Percentiles rank a stretch among this genome's conserved stretches.
phyloP scores from a whole-genome alignment of 768 basidiomycete species.

The Mycena galericulata region DNA sequence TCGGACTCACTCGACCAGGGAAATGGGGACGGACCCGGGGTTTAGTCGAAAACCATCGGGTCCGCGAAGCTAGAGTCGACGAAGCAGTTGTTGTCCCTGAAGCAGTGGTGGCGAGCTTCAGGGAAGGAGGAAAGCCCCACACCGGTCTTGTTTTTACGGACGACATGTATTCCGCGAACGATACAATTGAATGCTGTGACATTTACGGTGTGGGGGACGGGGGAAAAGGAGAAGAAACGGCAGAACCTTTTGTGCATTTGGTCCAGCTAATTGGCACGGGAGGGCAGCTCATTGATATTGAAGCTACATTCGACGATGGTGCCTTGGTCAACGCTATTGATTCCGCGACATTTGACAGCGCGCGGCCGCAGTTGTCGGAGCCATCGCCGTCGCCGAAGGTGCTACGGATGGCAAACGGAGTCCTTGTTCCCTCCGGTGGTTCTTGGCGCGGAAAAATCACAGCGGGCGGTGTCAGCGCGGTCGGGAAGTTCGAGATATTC shows the following conservation, averaged over 20 bases:
- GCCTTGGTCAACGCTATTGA: conserved; percentile 24
- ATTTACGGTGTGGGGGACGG: conserved; percentile 12
- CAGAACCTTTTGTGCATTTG: neutral
- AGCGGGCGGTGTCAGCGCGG: conserved; percentile 18
- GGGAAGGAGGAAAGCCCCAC: conserved; percentile 16
- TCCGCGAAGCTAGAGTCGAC: conserved; percentile 2
- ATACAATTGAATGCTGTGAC: conserved; percentile 4
- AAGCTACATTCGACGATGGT: conserved; percentile 7
- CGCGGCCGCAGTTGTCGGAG: conserved; percentile 3
- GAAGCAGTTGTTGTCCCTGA: conserved; percentile 8
- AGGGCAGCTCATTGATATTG: neutral
- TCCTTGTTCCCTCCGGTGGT: conserved; percentile 33
- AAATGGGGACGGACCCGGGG: conserved; percentile 22
- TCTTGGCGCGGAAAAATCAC: conserved; percentile 36
- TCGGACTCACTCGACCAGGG: conserved; percentile 1
- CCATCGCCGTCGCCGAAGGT: neutral
- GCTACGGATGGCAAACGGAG: conserved; percentile 49
- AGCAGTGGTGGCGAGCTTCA: conserved; percentile 4
- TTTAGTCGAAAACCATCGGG: conserved; percentile 19
- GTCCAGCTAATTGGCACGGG: conserved; percentile 4
- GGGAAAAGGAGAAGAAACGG: neutral
- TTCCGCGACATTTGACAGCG: neutral
- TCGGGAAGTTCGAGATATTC: conserved; percentile 36
- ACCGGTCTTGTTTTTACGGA: conserved; percentile 7
- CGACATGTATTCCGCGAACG: conserved; percentile 9